Base-by-base conservation (phyloP, 768 basidiomycete genomes). In the Suillus spraguei region DNA sequence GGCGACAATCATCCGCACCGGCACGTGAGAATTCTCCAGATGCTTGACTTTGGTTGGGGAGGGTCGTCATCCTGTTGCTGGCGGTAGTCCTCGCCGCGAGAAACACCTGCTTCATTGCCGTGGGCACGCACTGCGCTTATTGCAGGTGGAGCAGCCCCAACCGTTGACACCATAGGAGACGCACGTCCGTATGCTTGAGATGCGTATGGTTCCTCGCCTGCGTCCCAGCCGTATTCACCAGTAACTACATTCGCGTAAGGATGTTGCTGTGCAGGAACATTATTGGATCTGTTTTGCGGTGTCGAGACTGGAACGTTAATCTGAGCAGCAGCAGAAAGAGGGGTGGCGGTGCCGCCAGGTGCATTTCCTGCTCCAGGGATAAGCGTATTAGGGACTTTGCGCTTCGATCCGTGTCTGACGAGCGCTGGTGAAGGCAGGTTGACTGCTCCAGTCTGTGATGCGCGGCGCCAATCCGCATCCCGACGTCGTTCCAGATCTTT, bases 161-260 rank as follows among this genome's bases (percentile, higher is more conserved):
- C 82, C 59, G 81, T 87, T 33, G 90, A 84, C 61, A 92, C 84
- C 92, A 94, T 94, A 20, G 91, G 92, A 46, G 92, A 93, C 35
- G 85, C 83, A 59, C 90, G 85, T n/a, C 90, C 89, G 69, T 94
- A 94, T 61, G 79, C 83, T 69, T 83, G 84, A 66, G 84, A 76
- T 52, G 80, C 82, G 68, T 85, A 88, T 32, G 79, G 78, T 65
- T 90, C 90, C 49, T 92, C 89, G 47, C 75, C 79, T 35, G 65
- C 68, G 75, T 70, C 66, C 56, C 70, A 64, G 67, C 71, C 65
- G 66, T 88, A 87, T 67, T 91, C 89, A 10, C 83, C 88, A n/a
- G 80, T 72, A 56, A 77, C 73, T 14, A 82, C 84, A 64, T 79
- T 85, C 28, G 91, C 91, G 66, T 93, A 94, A 7, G 91, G 91